phyloP scores from a whole-genome alignment of 805 yeast genomes.

The Lipomyces japonicus region DNA sequence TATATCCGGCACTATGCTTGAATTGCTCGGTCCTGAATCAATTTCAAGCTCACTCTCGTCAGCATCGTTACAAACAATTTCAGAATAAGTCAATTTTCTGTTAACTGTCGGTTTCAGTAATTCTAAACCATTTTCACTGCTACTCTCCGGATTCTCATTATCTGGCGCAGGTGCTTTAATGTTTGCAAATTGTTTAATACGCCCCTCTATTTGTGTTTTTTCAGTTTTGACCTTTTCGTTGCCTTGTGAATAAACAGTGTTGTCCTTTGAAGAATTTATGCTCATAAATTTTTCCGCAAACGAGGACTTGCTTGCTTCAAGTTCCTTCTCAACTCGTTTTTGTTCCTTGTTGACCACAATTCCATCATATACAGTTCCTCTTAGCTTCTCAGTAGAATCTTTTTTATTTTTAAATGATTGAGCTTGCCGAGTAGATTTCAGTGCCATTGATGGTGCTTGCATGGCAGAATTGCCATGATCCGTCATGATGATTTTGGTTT shows the following conservation, averaged over 20 bases:
- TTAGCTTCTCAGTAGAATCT: not conserved
- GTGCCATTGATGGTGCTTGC: conserved; percentile 10
- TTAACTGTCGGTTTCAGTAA: no score
- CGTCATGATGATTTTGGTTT: no score
- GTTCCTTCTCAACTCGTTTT: not conserved
- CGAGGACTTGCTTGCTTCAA: not conserved
- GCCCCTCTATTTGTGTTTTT: no score
- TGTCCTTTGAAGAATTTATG: no score
- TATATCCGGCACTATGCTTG: not conserved
- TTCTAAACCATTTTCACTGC: no score
- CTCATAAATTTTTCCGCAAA: conserved; percentile 7
- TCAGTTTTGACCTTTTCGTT: no score
- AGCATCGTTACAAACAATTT: not conserved
- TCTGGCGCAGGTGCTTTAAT: no score
- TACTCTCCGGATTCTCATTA: no score
- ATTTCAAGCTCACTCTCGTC: not conserved
- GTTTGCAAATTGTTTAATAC: no score
- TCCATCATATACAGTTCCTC: conserved; percentile 7
- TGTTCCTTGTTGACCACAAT: not conserved
- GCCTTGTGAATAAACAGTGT: no score
- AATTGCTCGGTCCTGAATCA: no score
- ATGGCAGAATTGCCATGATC: not conserved
- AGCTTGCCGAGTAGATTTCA: conserved; percentile 14
- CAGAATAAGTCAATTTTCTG: no score
- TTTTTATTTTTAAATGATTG: not conserved